phyloP scores from a whole-genome alignment of 108 stramenopile genomes.

The Seminavis robusta region DNA sequence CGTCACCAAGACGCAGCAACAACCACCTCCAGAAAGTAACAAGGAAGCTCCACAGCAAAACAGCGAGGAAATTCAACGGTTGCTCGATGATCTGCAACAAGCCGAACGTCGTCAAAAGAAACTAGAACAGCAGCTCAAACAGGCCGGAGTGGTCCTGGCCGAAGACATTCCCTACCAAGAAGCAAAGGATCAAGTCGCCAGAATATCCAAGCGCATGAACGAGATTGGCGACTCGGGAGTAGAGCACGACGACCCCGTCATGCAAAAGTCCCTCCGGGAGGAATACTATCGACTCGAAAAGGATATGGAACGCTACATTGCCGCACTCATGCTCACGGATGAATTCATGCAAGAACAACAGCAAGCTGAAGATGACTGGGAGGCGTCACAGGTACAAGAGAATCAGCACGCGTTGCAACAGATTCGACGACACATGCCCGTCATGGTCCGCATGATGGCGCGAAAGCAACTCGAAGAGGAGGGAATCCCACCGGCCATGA shows the following conservation, averaged over 20 bases:
- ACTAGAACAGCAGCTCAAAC: conserved; percentile 22
- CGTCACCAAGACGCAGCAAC: too few species aligned
- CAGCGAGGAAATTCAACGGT: conserved; percentile 9
- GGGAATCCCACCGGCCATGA: conserved; percentile 2
- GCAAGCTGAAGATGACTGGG: conserved; percentile 7
- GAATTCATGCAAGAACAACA: conserved; percentile 15
- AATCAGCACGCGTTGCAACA: conserved; percentile 10
- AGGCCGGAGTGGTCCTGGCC: conserved; percentile 20
- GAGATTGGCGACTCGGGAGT: conserved; percentile 6
- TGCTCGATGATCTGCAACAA: conserved; percentile 28
- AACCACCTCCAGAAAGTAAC: too few species aligned
- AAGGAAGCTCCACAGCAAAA: too few species aligned
- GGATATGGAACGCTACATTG: conserved; percentile 20
- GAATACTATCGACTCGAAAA: conserved; percentile 22
- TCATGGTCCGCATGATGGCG: conserved; percentile 5
- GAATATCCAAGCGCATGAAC: conserved; percentile 8
- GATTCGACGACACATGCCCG: conserved; percentile 21
- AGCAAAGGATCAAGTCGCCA: conserved; percentile 17
- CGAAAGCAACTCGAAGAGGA: background rate
- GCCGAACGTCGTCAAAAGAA: conserved; percentile 19
- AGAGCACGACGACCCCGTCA: conserved; percentile 1
- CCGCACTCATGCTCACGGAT: conserved; percentile 17
- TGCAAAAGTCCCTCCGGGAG: conserved; percentile 11
- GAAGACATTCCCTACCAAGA: conserved; percentile 25
- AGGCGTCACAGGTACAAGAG: background rate